These are phyloP conservation scores for Aspergillus egyptiacus DNA, from an alignment of 495 filamentous ascomycete species.

Conservation along the genomic window DNA sequence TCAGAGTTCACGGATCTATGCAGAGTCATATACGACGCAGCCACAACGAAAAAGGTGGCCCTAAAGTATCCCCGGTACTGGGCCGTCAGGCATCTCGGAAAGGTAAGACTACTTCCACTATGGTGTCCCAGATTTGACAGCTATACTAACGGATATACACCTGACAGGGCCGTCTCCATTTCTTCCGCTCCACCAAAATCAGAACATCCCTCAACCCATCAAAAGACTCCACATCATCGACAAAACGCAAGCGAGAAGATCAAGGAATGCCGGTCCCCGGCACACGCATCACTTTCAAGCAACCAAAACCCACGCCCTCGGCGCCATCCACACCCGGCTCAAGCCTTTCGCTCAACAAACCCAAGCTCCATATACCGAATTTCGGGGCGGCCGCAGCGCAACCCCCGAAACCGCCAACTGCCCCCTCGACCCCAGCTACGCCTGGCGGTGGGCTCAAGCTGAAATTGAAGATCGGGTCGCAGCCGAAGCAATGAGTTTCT, in stretches of 20 bases:
- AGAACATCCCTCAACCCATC: conserved; percentile 29
- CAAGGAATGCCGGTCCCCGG: conserved; percentile 33
- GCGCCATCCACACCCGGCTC: conserved; percentile 11
- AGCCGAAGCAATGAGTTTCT: conserved; percentile 25
- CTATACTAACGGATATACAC: conserved; percentile 6
- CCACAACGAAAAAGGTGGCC: conserved; percentile 54
- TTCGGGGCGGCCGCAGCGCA: conserved; percentile 21
- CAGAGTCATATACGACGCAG: conserved; percentile 61
- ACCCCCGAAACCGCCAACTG: conserved; percentile 17
- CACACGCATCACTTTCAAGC: conserved; percentile 43
- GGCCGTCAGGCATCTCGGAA: conserved; percentile 56
- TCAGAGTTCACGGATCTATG: conserved; percentile 74
- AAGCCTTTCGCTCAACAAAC: conserved; percentile 14
- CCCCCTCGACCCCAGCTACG: conserved; percentile 34
- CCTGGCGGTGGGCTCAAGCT: conserved; percentile 36
- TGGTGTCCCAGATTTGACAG: too few relatives aligned
- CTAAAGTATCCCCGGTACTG: conserved; percentile 69
- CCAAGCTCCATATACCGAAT: conserved; percentile 38
- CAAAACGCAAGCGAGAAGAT: conserved; percentile 44
- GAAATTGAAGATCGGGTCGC: conserved; percentile 40
- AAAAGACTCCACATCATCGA: conserved; percentile 23
- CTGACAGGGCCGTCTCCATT: conserved; percentile 34
- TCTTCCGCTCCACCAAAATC: conserved; percentile 29
- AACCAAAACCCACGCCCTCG: conserved; percentile 27
- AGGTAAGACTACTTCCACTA: conserved; percentile 43